Evolutionary conservation across 805 yeast species (phyloP), one percentile per base, ranked within the genome.

Genomic region (Grigorovia humatica): DNA sequence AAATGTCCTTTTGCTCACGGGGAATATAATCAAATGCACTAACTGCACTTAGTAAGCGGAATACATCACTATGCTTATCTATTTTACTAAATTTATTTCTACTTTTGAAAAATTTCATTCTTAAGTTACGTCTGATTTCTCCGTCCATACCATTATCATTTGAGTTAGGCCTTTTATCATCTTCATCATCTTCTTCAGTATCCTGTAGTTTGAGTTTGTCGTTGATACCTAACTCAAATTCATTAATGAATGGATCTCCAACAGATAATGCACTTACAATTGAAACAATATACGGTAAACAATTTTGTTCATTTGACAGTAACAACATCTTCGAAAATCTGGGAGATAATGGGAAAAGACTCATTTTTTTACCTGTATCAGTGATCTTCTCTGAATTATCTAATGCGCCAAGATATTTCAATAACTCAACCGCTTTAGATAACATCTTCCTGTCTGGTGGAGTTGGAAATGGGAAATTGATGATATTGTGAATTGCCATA

Each of bases 381-480:
- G 98, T 89, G 32, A 93, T 76, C 7, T 64, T 65, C 29, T 73
- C 80, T 1, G 75, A 72, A 9, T 68, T 66, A 41, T 69, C 70
- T 54, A 93, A 68, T 0, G 98, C 99, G 9, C 96, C 96, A 32
- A 93, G 67, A 56, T 79, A 77, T 44, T 78, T 75, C 52, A 93
- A 72, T 13, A 88, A 63, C 51, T 74, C 76, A 55, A 88, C 83
- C 0, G 96, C 95, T 51, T 75, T 79, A 1, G 65, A 66, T 43
- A 93, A 70, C 38, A 84, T 72, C 0, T 48, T 47, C 50, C 83
- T 70, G 49, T 83, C 85, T 0, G 98, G 97, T 2, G 96, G 87
- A 0, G 98, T 90, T 4, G 98, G 96, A 70, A 93, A 93, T 40
- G 99, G 99, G 72, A 93, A 93, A 61, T 93, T 91, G 20, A 81